A percentile compares a stretch with the other conserved stretches of the same genome.
phyloP scores from a whole-genome alignment of 192 early-diverging fungal genomes.

The Linnemannia hyalina region DNA sequence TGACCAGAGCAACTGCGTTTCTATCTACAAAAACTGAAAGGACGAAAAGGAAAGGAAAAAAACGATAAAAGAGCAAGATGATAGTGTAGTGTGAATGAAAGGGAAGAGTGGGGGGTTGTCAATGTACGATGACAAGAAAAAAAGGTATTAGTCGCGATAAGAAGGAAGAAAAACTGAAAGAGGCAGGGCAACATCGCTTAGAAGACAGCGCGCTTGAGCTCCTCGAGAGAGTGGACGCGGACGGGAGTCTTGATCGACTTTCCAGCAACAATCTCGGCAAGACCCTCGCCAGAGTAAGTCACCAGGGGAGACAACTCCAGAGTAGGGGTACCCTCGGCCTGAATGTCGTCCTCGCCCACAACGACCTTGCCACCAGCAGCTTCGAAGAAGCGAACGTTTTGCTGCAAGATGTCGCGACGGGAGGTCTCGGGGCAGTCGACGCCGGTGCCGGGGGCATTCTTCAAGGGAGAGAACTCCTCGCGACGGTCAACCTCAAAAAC shows the following conservation, averaged over 20 bases:
- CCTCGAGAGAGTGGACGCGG: constrained; percentile 28
- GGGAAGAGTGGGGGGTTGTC: background rate
- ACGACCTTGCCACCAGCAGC: constrained; percentile 85
- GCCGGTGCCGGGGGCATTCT: constrained; percentile 93
- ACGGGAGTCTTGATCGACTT: constrained; percentile 75
- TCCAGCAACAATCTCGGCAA: constrained; percentile 78
- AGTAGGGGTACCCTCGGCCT: constrained; percentile 41
- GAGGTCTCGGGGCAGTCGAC: constrained; percentile 93
- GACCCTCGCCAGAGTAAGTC: constrained; percentile 93
- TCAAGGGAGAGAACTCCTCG: constrained; percentile 97
- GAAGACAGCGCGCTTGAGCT: constrained; percentile 34
- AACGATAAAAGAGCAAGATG: background rate
- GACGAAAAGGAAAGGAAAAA: background rate
- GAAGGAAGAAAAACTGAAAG: background rate
- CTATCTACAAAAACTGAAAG: no score
- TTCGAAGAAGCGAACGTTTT: constrained; percentile 87
- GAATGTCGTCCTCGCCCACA: constrained; percentile 50
- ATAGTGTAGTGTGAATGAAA: background rate
- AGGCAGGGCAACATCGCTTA: constrained; percentile 7
- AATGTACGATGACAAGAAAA: background rate
- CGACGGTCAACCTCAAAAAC: constrained; percentile 91
- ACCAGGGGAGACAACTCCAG: constrained; percentile 94
- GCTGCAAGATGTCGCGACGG: constrained; percentile 85
- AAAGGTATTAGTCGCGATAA: background rate
- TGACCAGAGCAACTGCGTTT: no score